Conservation (phyloP, 345 rosid genomes). For the Boechera divaricarpa region DNA sequence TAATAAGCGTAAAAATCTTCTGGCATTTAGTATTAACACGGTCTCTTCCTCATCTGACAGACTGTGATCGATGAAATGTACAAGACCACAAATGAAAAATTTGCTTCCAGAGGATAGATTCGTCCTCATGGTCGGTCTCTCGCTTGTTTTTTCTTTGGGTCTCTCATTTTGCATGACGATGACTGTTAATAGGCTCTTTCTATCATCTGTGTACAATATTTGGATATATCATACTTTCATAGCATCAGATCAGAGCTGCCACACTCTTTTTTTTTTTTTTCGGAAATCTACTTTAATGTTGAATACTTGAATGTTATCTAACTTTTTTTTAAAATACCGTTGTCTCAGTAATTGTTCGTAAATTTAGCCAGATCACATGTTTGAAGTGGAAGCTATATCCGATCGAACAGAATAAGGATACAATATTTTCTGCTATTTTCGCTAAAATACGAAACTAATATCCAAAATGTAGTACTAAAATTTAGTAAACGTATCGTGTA, state of each 20-base stretch:
- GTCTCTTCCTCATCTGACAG: conserved; percentile 28
- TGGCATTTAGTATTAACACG: conserved; percentile 11
- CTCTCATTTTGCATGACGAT: conserved; percentile 16
- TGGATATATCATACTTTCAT: conserved; percentile 8
- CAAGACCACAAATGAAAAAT: conserved; percentile 33
- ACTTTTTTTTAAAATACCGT: neutral
- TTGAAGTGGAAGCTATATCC: neutral
- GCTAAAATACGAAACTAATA: neutral
- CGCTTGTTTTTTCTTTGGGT: neutral
- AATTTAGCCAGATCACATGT: neutral
- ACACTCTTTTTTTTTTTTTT: neutral
- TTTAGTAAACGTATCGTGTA: neutral
- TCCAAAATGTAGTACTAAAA: too few relatives aligned
- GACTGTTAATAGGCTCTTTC: conserved; percentile 25
- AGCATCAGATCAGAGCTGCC: conserved; percentile 27
- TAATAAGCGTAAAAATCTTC: neutral
- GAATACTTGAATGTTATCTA: neutral
- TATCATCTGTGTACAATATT: conserved; percentile 37
- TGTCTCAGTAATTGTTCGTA: too few relatives aligned
- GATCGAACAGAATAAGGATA: neutral
- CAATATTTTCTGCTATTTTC: neutral
- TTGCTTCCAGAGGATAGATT: conserved; percentile 38
- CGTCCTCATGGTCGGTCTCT: conserved; percentile 16
- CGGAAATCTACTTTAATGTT: conserved; percentile 3
- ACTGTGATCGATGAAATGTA: conserved; percentile 47